Base-by-base conservation (phyloP, 2,329 filamentous ascomycete genomes). In the Paecilomyces variotii region DNA sequence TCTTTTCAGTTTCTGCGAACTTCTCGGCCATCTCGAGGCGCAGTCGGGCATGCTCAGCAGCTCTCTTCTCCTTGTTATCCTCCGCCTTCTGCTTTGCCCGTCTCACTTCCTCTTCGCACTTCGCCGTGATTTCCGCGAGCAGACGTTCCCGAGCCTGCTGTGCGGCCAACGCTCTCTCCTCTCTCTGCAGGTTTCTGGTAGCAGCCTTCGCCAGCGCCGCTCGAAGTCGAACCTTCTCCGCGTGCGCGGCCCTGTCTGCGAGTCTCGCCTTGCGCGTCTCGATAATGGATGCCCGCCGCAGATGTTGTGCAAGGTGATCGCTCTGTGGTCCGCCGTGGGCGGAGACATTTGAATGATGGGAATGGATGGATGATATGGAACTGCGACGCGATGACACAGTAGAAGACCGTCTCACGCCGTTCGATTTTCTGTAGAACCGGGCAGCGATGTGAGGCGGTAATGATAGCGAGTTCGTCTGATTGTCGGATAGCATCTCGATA, bases 11-110 rank as follows among this genome's bases (percentile, higher is more conserved):
- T 61, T 87, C 84, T 9, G 84, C 84, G 61, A 85, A 80, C 64
- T 84, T 84, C 74, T 87, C 84, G 51, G 84, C 81, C 82, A 87
- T 84, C 66, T 87, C 84, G 60, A 82, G 67, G 50, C 82, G 78
- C 59, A 83, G 77, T 55, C 82, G 79, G 56, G 79, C 77, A 70
- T 86, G 80, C 65, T 87, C 84, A 11, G 84, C 83, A 39, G 84
- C 82, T 70, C 85, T 84, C 64, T 81, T 79, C 70, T 86, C 84
- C 66, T 84, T 83, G 65, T 84, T 85, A 62, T 87, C 84, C 71
- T 87, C 84, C 7, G 85, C 85, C 56, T 86, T 82, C 70, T 84
- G 83, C 77, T 87, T 87, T 51, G 85, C 85, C 45, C 84, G 78
- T 61, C 82, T 78, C 30, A 87, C 85, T 68, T 87, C 84, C 66